Conservation (phyloP, 2,329 filamentous ascomycete species). For the Aureobasidium sp. region DNA sequence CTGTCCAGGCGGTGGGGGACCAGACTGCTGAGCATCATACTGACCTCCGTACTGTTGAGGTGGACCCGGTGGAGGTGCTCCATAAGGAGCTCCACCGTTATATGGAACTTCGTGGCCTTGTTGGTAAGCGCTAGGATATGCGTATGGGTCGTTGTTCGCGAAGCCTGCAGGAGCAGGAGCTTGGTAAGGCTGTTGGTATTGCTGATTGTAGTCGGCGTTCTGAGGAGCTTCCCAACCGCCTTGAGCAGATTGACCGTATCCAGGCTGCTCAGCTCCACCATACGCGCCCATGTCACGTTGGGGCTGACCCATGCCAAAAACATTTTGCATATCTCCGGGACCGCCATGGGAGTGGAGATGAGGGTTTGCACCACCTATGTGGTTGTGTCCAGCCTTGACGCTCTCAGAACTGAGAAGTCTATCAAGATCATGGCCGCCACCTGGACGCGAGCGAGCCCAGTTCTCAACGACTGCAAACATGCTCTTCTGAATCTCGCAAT, state of each 20-base stretch:
- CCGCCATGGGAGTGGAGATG: slow-evolving; percentile 19
- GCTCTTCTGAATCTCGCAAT: slow-evolving; percentile 80
- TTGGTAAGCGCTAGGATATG: slow-evolving; percentile 38
- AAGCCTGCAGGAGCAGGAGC: slow-evolving; percentile 32
- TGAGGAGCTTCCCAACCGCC: not conserved
- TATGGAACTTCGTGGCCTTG: slow-evolving; percentile 39
- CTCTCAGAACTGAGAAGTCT: slow-evolving; percentile 83
- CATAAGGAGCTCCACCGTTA: slow-evolving; percentile 11
- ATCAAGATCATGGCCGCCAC: slow-evolving; percentile 76
- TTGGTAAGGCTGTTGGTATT: slow-evolving; percentile 16
- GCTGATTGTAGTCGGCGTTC: slow-evolving; percentile 8
- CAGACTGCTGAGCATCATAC: slow-evolving; percentile 1
- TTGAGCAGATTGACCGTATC: slow-evolving; percentile 4
- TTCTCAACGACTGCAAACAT: slow-evolving; percentile 91
- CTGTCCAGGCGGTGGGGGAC: not conserved
- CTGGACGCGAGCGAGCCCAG: slow-evolving; percentile 80
- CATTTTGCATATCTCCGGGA: slow-evolving; percentile 8
- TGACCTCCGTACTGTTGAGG: not conserved
- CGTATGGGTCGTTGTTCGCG: slow-evolving; percentile 30
- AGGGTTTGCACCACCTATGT: slow-evolving; percentile 42
- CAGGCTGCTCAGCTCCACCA: not conserved
- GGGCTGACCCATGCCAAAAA: slow-evolving; percentile 4
- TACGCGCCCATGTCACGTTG: slow-evolving; percentile 3
- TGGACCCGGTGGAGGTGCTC: too few relatives aligned
- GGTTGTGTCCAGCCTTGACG: slow-evolving; percentile 86